These are phyloP conservation scores for Huntiella decipiens DNA, from an alignment of 2,329 filamentous ascomycete species.

Conservation along the genomic window DNA sequence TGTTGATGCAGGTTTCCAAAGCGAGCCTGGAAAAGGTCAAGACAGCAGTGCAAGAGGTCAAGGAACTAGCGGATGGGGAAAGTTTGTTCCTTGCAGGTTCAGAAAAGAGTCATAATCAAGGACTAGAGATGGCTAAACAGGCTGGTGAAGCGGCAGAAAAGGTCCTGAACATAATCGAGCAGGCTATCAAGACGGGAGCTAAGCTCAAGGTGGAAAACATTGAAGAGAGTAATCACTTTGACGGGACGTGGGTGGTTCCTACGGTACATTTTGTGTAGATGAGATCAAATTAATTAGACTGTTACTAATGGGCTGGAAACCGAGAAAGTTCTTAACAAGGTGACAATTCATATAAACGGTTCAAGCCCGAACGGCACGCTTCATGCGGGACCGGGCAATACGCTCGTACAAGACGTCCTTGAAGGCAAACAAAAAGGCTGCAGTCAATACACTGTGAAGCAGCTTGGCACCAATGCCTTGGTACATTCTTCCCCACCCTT, in stretches of 20 bases:
- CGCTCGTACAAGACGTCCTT: conserved; percentile 90
- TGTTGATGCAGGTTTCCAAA: conserved; percentile 2
- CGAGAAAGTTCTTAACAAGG: background rate
- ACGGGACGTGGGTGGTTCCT: conserved; percentile 9
- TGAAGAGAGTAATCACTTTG: background rate
- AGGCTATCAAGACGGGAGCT: conserved; percentile 22
- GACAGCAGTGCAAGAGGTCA: background rate
- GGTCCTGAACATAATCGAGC: conserved; percentile 21
- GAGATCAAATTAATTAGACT: background rate
- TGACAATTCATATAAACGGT: background rate
- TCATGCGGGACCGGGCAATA: conserved; percentile 45
- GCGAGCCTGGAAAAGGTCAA: background rate
- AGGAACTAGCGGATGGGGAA: background rate
- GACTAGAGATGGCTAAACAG: background rate
- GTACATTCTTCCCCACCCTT: conserved; percentile 84
- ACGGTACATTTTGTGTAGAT: conserved; percentile 1
- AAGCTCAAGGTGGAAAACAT: conserved; percentile 3
- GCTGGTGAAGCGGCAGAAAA: background rate
- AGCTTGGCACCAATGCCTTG: conserved; percentile 94
- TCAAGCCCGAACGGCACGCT: conserved; percentile 21
- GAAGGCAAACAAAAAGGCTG: conserved; percentile 91
- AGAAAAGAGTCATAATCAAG: too few relatives aligned
- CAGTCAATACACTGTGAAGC: conserved; percentile 88
- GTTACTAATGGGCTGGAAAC: background rate
- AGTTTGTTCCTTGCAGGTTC: background rate